A percentile compares a stretch with the other conserved stretches of the same genome.
These are phyloP conservation scores for Mortierella claussenii DNA, from an alignment of 192 early-diverging fungal species.

Conservation along the genomic window DNA sequence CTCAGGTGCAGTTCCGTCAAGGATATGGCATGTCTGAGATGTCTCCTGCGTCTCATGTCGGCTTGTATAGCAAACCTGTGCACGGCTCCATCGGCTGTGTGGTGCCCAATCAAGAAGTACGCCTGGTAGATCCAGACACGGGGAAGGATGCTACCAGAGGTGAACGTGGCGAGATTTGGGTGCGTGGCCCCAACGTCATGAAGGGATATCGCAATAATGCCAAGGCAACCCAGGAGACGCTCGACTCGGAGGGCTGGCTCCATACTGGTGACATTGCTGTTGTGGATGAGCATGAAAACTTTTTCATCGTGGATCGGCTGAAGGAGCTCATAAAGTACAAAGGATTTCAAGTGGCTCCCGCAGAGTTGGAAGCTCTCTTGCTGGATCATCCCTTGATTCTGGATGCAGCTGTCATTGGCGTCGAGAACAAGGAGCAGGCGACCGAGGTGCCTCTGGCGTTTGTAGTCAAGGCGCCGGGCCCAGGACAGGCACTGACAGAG, in stretches of 20 bases:
- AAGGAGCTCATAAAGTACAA: slow-evolving; percentile 98
- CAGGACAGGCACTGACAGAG: slow-evolving; percentile 41
- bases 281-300: slow-evolving; percentile 70
- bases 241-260: slow-evolving; percentile 80
- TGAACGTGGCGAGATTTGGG: slow-evolving; percentile 84
- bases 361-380: slow-evolving; percentile 85
- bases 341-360: slow-evolving; percentile 83
- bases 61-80: slow-evolving; percentile 30
- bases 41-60: slow-evolving; percentile 61
- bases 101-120: slow-evolving; percentile 77
- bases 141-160: slow-evolving; percentile 54
- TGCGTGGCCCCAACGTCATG: slow-evolving; percentile 92
- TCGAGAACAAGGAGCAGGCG: slow-evolving; percentile 69
- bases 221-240: slow-evolving; percentile 74
- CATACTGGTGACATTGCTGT: slow-evolving; percentile 87
- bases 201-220: slow-evolving; percentile 87
- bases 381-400: slow-evolving; percentile 75
- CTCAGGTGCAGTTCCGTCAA: slow-evolving; percentile 57
- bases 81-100: slow-evolving; percentile 76
- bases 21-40: slow-evolving; percentile 81
- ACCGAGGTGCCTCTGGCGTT: slow-evolving; percentile 86
- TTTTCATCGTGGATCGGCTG: slow-evolving; percentile 77
- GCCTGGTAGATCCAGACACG: slow-evolving; percentile 77
- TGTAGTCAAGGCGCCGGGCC: slow-evolving; percentile 69
- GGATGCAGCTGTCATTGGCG: slow-evolving; percentile 76